These are phyloP conservation scores for Geotrichum aggregatum DNA, from an alignment of 1,139 yeast species.

Conservation along the genomic window DNA sequence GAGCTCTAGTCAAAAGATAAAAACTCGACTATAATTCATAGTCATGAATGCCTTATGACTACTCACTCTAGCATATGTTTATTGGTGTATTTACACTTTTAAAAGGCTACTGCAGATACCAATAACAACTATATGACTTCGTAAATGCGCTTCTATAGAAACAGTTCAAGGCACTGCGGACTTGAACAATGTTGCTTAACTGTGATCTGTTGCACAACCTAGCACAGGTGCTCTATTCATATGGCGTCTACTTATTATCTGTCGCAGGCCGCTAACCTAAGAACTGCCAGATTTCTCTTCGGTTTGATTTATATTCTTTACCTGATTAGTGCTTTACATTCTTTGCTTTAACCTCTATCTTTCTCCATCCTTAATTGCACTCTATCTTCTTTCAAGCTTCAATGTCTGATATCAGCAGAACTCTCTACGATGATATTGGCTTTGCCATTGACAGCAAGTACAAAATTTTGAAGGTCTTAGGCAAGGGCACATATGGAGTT, in stretches of 20 bases:
- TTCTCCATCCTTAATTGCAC: background rate
- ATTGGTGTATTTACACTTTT: no score
- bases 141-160: no score
- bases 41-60: no score
- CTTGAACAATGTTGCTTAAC: no score
- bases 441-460: slow-evolving; percentile 67
- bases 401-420: slow-evolving; percentile 20
- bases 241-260: background rate
- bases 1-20: no score
- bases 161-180: no score
- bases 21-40: no score
- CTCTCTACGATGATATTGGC: slow-evolving; percentile 27
- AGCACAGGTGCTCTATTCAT: background rate
- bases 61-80: no score
- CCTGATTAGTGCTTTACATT: background rate
- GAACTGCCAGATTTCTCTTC: background rate
- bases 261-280: background rate
- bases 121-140: no score
- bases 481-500: slow-evolving; percentile 86
- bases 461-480: slow-evolving; percentile 55
- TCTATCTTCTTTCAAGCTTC: background rate
- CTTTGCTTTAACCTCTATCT: background rate
- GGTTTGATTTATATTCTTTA: background rate
- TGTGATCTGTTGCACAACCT: no score
- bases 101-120: no score